Percentiles rank a stretch among this genome's conserved stretches.
These are phyloP conservation scores for Babesia ovis DNA, from an alignment of 169 alveolate species.

Conservation along the genomic window DNA sequence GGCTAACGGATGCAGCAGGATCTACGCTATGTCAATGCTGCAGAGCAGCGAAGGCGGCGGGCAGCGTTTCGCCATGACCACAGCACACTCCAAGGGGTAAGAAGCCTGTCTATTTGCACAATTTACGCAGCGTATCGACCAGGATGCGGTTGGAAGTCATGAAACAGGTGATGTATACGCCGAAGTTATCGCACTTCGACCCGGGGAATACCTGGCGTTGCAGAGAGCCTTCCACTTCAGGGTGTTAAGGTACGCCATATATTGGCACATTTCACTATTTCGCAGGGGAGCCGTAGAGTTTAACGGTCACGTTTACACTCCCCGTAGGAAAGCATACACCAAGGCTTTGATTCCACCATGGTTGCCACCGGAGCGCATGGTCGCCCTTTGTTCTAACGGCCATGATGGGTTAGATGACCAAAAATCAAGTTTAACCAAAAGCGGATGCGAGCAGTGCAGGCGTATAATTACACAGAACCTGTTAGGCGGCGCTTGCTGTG, in stretches of 20 bases:
- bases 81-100: constrained; percentile 18
- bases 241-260: constrained; percentile 42
- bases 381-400: constrained; percentile 29
- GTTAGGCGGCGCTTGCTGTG: constrained; percentile 58
- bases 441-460: constrained; percentile 13
- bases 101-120: neutral
- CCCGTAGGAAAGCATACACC: constrained; percentile 7
- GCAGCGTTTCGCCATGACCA: neutral
- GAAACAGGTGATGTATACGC: neutral
- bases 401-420: neutral
- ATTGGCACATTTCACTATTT: neutral
- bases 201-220: constrained; percentile 50
- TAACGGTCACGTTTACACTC: constrained; percentile 51
- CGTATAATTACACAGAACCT: constrained; percentile 19
- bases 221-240: constrained; percentile 43
- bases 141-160: neutral
- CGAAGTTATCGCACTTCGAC: constrained; percentile 23
- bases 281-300: constrained; percentile 53
- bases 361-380: constrained; percentile 62
- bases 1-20: constrained; percentile 4
- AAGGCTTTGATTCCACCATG: constrained; percentile 53
- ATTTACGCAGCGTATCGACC: constrained; percentile 11
- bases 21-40: neutral
- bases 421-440: neutral
- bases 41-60: constrained; percentile 24